Conservation (phyloP, 2,329 filamentous ascomycete species). For the Microdochium paspali region DNA sequence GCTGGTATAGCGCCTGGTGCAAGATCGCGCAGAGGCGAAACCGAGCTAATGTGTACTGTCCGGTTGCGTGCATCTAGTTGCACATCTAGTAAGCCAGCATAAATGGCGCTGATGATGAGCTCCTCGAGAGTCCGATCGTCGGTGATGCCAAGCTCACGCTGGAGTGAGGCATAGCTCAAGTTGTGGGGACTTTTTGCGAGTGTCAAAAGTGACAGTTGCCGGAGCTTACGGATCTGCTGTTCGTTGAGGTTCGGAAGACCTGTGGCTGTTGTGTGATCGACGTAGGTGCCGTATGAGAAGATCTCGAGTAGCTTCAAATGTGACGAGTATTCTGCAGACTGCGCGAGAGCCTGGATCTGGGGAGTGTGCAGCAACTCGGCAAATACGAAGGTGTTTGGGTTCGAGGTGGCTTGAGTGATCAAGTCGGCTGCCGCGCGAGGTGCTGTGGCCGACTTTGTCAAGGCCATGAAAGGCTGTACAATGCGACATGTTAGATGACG, state of each 20-base stretch:
- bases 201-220: constrained; percentile 80
- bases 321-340: constrained; percentile 47
- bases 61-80: constrained; percentile 74
- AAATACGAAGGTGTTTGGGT: constrained; percentile 85
- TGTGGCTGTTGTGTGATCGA: constrained; percentile 50
- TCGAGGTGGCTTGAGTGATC: constrained; percentile 80
- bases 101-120: constrained; percentile 79
- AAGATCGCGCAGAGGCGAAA: constrained; percentile 81
- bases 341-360: constrained; percentile 64
- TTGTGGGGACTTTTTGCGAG: constrained; percentile 59
- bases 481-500: constrained; percentile 25
- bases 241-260: constrained; percentile 62
- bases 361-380: constrained; percentile 79
- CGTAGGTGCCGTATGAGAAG: constrained; percentile 88
- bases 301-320: constrained; percentile 70
- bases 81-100: constrained; percentile 71
- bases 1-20: constrained; percentile 60
- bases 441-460: constrained; percentile 77
- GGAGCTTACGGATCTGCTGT: constrained; percentile 73
- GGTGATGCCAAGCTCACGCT: constrained; percentile 55
- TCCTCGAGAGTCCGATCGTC: constrained; percentile 67
- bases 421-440: constrained; percentile 80
- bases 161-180: constrained; percentile 66
- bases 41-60: constrained; percentile 66
- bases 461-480: constrained; percentile 73